Evolutionary conservation across 176 grass and related monocot species (phyloP), one percentile per base, ranked within the genome.

Genomic region (Thinopyrum elongatum): DNA sequence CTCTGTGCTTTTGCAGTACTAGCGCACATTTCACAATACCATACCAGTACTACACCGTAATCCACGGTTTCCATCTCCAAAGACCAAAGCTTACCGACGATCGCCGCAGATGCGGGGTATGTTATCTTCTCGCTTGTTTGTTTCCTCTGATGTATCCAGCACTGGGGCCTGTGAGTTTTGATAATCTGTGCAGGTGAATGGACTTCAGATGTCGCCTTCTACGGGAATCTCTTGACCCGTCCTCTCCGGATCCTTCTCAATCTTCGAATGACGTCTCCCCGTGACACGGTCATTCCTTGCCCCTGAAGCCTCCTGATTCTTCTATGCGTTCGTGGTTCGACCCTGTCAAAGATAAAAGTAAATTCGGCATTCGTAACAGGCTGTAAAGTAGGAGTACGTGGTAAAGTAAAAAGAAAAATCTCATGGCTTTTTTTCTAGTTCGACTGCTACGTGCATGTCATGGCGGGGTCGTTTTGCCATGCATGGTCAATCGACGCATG

Each of bases 331-430:
- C 30, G 8, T 30, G 83, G 16, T 65, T 46, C 71, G 89, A 28
- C 80, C 65, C 6, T 80, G 84, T 87, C 80, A 55, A 87, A 85
- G 36, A 8, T 13, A 9, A n/a, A 29, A 36, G 3, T 7, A 6
- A 2, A 61, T 41, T 14, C 67, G 14, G 81, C 82, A 70, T 86
- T 77, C 88, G 4, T 36, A 26, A 74, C 35, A 58, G 49, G 70
- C 70, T 90, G 82, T 85, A 85, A 88, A 87, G 70, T 27, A 6
- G 2, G 42, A 39, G 38, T 19, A 51, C 6, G 49, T 58, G 2
- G 53, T 8, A 21, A 58, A 58, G 21, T 4, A 4, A 1, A 2
- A 0, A 3, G 10, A 12, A 42, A 42, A 42, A 42, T 42, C 2
- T 27, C 35, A 0, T 39, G 80, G 39, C 65, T 83, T 57, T 57